phyloP scores from a whole-genome alignment of 306 rosid species.

The Amphicarpaea edgeworthii region DNA sequence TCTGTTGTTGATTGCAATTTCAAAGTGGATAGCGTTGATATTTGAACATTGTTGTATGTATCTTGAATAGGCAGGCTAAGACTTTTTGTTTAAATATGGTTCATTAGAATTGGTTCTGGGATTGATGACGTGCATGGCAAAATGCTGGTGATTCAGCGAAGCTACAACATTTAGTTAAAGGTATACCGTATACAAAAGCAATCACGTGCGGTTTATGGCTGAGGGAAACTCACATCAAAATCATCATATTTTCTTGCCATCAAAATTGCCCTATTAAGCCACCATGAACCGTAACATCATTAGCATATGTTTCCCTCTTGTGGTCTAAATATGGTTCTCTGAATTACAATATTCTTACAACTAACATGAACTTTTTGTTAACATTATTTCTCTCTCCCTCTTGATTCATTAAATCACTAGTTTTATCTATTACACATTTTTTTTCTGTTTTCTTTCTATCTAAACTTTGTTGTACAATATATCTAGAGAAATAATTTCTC shows the following conservation, averaged over 20 bases:
- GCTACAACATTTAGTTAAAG: slow-evolving; percentile 31
- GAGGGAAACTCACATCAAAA: slow-evolving; percentile 37
- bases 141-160: slow-evolving; percentile 7
- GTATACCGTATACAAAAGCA: slow-evolving; percentile 43
- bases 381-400: background rate
- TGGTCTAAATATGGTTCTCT: slow-evolving; percentile 1
- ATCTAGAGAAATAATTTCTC: background rate
- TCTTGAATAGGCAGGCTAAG: slow-evolving; percentile 22
- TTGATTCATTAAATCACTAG: background rate
- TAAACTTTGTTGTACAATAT: background rate
- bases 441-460: background rate
- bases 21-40: slow-evolving; percentile 31
- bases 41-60: slow-evolving; percentile 13
- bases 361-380: too few species aligned
- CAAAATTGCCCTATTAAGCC: slow-evolving; percentile 36
- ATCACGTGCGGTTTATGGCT: slow-evolving; percentile 41
- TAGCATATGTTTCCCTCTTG: slow-evolving; percentile 46
- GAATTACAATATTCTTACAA: background rate
- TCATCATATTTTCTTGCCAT: slow-evolving; percentile 33
- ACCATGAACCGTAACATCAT: slow-evolving; percentile 45
- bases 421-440: background rate
- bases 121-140: slow-evolving; percentile 32
- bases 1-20: slow-evolving; percentile 2
- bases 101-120: slow-evolving; percentile 25
- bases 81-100: slow-evolving; percentile 23